Evolutionary conservation across 305 asterid species (phyloP), one percentile per base, ranked within the genome.

Genomic region (Rubia tinctorum): DNA sequence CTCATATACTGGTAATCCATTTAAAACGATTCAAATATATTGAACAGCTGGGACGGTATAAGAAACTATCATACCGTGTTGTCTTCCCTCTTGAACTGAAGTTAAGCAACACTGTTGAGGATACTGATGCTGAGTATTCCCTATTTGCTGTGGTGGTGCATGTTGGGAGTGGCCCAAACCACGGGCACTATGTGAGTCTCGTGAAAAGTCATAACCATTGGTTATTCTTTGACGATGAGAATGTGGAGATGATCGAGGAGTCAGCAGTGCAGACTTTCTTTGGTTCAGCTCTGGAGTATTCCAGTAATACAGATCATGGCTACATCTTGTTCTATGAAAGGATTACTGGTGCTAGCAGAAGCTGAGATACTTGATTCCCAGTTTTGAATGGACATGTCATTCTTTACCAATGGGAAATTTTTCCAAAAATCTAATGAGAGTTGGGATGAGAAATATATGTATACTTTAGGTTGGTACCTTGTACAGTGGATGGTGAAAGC

Each of bases 131-230:
- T 10, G 89, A 85, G 75, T 85, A 85, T 67, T 85, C 89, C 68
- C 78, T 85, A 56, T 79, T 85, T 65, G 83, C 84, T 1, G 88
- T 85, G 65, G 89, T 85, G 44, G 89, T 85, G 63, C 89, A 85
- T 66, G 86, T 85, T 6, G 89, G 89, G 30, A 85, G 87, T 49
- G 89, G 90, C 27, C 88, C 88, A 55, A 84, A 84, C 78, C 90
- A 86, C 13, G 88, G 88, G 45, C 88, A 84, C 75, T 84, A 82
- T 49, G 81, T 86, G 67, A 84, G 88, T 73, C 85, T 84, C 10
- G 85, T 90, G 44, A 92, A 90, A 83, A 87, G 81, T 78, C 85
- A 84, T 64, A 82, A 83, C 78, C 89, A 85, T 76, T 85, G 89
- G 89, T 63, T 85, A 59, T 83, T 79, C 78, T 81, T 85, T 71